Evolutionary conservation across 441 rosid genomes (phyloP).

Genomic region (Erysimum cheiri): DNA sequence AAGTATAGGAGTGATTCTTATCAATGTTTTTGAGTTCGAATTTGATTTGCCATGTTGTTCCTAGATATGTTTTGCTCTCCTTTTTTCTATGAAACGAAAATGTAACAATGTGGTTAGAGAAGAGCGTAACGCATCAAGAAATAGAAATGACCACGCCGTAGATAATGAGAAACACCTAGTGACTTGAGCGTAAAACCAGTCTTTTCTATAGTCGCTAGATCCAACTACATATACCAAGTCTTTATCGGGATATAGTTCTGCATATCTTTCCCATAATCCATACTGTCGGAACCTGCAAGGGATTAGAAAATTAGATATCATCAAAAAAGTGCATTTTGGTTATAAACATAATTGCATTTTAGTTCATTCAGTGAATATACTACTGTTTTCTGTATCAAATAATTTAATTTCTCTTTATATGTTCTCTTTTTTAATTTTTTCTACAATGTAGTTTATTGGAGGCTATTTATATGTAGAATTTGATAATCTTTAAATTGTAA

Average conservation of each 20-base stretch:
- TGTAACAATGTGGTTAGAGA: constrained; percentile 18
- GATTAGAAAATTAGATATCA: neutral
- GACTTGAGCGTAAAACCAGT: constrained; percentile 48
- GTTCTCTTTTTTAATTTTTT: neutral
- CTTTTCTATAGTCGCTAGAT: constrained; percentile 43
- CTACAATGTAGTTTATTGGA: neutral
- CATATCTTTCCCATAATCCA: constrained; percentile 49
- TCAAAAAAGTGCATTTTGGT: neutral
- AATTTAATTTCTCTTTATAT: neutral
- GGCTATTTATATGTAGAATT: neutral
- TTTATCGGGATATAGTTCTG: constrained; percentile 42
- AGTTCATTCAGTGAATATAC: neutral
- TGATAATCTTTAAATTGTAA: neutral
- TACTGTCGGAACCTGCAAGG: constrained; percentile 41
- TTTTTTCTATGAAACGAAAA: constrained; percentile 47
- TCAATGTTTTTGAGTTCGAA: constrained; percentile 51
- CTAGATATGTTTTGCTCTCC: constrained; percentile 50
- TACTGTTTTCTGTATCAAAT: neutral
- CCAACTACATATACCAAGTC: constrained; percentile 47
- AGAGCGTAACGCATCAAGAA: neutral
- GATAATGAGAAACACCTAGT: constrained; percentile 34
- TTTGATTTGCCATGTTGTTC: constrained; percentile 73
- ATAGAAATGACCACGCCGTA: neutral
- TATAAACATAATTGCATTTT: neutral
- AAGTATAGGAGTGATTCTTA: constrained; percentile 45